A percentile compares a stretch with the other conserved stretches of the same genome.
Conservation (phyloP, 768 basidiomycete species). For the Ramaria sp. region DNA sequence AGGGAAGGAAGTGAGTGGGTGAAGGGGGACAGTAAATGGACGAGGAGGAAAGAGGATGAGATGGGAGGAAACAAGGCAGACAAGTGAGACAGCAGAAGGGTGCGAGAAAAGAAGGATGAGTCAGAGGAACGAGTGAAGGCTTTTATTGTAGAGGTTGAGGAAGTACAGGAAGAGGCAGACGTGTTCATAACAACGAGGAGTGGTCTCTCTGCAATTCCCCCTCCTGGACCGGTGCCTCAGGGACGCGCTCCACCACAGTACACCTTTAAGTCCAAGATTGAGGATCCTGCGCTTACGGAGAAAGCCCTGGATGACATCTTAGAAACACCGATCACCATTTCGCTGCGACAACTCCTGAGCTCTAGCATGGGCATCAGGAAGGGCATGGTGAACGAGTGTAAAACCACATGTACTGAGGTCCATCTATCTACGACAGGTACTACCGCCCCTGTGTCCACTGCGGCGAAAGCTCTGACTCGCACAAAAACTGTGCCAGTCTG, state of each 20-base stretch:
- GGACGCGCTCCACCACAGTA: neutral
- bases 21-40: too few species aligned
- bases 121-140: neutral
- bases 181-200: neutral
- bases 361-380: neutral
- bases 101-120: too few species aligned
- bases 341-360: neutral
- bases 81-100: neutral
- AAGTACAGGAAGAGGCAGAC: neutral
- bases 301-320: neutral
- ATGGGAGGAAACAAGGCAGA: neutral
- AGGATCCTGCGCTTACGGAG: neutral
- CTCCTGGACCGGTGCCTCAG: neutral
- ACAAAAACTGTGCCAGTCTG: neutral
- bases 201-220: neutral
- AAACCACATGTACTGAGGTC: neutral
- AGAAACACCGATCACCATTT: neutral
- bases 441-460: too few species aligned
- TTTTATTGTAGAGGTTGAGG: neutral
- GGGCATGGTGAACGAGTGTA: neutral
- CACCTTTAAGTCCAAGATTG: neutral
- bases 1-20: too few species aligned
- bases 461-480: neutral
- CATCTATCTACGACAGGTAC: too few species aligned
- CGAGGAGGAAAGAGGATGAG: neutral